Evolutionary conservation across 768 basidiomycete genomes (phyloP), one percentile per base, ranked within the genome.

Genomic region (Leccinum subgranulosum): DNA sequence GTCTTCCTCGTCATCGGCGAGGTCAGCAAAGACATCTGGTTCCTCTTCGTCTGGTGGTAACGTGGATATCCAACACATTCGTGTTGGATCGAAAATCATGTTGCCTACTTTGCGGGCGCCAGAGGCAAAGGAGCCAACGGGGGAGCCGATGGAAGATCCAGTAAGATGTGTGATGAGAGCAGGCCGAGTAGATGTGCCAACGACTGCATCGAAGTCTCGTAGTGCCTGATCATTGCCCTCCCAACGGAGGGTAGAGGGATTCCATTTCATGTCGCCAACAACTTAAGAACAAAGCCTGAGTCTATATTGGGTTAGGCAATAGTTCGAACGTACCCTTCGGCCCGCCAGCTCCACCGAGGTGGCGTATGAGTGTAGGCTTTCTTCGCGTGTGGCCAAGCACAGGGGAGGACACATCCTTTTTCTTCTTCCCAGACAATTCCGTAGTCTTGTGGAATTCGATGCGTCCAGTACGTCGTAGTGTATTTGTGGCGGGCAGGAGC

Each of bases 231-330:
- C 96, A 72, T 99, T 98, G 53, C 96, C 96, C 78, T 99, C 96
- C 96, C 96, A 99, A 34, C 92, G 88, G 15, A 90, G 82, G 2
- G 85, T 86, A 17, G 75, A 77, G 41, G 96, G 95, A 73, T 99
- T 98, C 92, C 94, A 99, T 66, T 85, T 90, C 96, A 99, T 99
- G 54, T 95, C 92, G 21, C 94, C 94, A 56, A 96, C 84, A 48
- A 93, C 96, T 96, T 66, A 46, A n/a, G 60, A 51, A 54, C 8
- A 39, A 54, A 14, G 29, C 33, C 52, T 67, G 46, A 71, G 62
- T 60, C 60, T 46, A 50, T 27, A 56, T 41, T 29, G 14, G n/a
- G 29, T 45, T 23, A 51, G 51, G 57, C 46, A 48, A 46, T 43
- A 34, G 48, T 21, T 14, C 29, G 9, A 46, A 68, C 81, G 29